A percentile compares a stretch with the other conserved stretches of the same genome.
Evolutionary conservation across 2,329 filamentous ascomycete species (phyloP).

Genomic region (Pyrenochaeta sp.): DNA sequence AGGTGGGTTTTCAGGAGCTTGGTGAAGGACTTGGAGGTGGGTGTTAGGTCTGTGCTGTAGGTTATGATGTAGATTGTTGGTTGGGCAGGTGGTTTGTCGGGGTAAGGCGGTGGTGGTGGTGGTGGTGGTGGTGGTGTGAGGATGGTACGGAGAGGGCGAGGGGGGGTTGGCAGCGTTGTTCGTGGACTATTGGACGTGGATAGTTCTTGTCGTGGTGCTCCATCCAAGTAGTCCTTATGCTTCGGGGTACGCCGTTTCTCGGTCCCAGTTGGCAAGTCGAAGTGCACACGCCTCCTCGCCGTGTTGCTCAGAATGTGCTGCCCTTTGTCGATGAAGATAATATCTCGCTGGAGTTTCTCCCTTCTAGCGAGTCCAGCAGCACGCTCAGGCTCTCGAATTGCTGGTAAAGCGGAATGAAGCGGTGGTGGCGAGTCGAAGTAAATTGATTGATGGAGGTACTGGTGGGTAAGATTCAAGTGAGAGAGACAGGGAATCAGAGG

Average conservation of each 20-base stretch:
- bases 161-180: background rate
- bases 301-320: background rate
- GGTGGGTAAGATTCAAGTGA: background rate
- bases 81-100: slow-evolving; percentile 15
- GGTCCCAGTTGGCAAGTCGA: background rate
- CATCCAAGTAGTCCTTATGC: background rate
- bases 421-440: background rate
- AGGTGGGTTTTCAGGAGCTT: slow-evolving; percentile 24
- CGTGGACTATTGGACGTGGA: background rate
- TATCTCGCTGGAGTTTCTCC: background rate
- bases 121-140: background rate
- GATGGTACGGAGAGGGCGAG: background rate
- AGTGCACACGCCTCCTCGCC: slow-evolving; percentile 9
- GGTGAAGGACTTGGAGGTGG: slow-evolving; percentile 1
- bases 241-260: background rate
- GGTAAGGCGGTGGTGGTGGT: background rate
- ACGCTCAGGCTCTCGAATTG: background rate
- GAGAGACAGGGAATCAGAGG: background rate
- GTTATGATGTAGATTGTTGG: slow-evolving; percentile 39
- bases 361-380: background rate
- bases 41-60: slow-evolving; percentile 22
- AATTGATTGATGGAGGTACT: background rate
- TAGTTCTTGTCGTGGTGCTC: background rate
- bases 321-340: background rate
- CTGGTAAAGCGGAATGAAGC: background rate